Evolutionary conservation across 2,329 filamentous ascomycete species (phyloP).

Genomic region (Pezicula radicicola): DNA sequence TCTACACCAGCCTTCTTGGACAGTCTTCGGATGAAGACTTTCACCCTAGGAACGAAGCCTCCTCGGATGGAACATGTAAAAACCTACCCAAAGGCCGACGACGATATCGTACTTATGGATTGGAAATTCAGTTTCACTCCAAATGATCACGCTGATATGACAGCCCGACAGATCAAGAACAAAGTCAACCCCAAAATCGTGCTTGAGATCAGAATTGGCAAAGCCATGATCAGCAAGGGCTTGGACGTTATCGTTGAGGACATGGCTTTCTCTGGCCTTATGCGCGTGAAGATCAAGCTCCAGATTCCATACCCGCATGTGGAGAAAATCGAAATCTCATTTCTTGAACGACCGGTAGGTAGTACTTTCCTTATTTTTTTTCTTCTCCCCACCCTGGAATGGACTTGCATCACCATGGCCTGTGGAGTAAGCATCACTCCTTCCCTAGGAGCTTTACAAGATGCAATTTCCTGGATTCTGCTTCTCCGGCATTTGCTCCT

Average conservation of each 20-base stretch:
- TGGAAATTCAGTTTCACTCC: conserved; percentile 99
- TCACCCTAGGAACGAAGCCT: conserved; percentile 91
- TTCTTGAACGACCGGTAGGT: conserved; percentile 70
- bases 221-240: conserved; percentile 95
- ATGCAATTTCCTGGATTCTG: too few species aligned
- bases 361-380: conserved; percentile 1
- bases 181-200: conserved; percentile 97
- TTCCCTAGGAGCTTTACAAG: too few species aligned
- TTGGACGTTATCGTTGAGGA: conserved; percentile 97
- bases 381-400: neutral
- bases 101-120: conserved; percentile 97
- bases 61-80: conserved; percentile 97
- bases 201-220: conserved; percentile 89
- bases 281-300: conserved; percentile 97
- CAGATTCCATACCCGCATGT: conserved; percentile 95
- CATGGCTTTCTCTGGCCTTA: conserved; percentile 92
- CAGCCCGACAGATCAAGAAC: conserved; percentile 82
- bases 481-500: too few species aligned
- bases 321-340: conserved; percentile 92
- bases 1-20: conserved; percentile 91
- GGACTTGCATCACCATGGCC: too few species aligned
- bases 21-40: conserved; percentile 88
- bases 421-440: too few species aligned
- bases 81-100: conserved; percentile 92
- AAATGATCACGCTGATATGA: conserved; percentile 91